Conservation (phyloP, 345 rosid species). For the Brassica carinata region DNA sequence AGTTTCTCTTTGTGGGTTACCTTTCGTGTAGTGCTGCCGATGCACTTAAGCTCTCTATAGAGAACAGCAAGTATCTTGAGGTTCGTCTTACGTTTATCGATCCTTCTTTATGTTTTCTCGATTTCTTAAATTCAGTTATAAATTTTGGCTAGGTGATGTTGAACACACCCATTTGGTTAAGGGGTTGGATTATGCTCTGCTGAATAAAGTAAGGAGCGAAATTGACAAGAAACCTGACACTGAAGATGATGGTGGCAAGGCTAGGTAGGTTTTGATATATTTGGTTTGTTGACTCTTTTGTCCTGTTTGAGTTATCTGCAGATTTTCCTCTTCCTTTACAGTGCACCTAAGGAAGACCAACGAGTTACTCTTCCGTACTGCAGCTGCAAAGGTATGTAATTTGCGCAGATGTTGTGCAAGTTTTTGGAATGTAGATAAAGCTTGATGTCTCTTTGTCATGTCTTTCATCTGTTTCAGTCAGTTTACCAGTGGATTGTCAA, state of each 20-base stretch:
- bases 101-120: neutral
- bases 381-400: constrained; percentile 73
- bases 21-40: constrained; percentile 58
- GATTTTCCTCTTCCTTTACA: constrained; percentile 26
- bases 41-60: constrained; percentile 84
- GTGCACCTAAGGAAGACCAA: constrained; percentile 72
- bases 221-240: constrained; percentile 85
- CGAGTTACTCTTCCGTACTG: constrained; percentile 80
- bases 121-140: neutral
- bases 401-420: neutral
- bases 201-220: constrained; percentile 91
- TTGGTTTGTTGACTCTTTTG: neutral
- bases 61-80: constrained; percentile 99
- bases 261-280: constrained; percentile 47
- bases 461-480: constrained; percentile 62
- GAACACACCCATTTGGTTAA: constrained; percentile 98
- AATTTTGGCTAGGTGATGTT: constrained; percentile 69
- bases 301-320: neutral
- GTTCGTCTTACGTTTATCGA: constrained; percentile 61
- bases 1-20: neutral
- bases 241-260: constrained; percentile 65
- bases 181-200: constrained; percentile 91
- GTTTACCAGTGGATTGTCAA: constrained; percentile 91
- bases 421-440: neutral
- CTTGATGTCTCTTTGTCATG: constrained; percentile 6